Conservation (phyloP, 768 basidiomycete species). For the Wakefieldia striispora region DNA sequence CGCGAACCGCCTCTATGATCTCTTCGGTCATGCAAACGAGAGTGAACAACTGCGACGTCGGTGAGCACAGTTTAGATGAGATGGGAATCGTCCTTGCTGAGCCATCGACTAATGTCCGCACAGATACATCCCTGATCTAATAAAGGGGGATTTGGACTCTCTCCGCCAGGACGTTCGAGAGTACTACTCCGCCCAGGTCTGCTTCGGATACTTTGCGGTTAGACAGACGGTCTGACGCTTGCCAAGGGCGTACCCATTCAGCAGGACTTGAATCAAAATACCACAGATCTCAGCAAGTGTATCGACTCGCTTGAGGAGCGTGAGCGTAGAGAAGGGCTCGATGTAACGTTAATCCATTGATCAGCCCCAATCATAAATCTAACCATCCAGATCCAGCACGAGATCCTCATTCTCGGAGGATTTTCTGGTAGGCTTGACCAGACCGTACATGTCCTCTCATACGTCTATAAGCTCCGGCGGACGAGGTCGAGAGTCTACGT, state of each 20-base stretch:
- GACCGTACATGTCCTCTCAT: constrained; percentile 85
- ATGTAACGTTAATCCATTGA: constrained; percentile 30
- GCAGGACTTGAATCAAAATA: constrained; percentile 69
- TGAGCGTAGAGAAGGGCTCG: constrained; percentile 43
- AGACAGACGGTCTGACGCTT: neutral
- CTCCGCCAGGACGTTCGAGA: constrained; percentile 67
- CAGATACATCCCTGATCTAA: constrained; percentile 78
- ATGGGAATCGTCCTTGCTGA: neutral
- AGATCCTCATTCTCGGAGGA: constrained; percentile 82
- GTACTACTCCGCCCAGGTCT: constrained; percentile 64
- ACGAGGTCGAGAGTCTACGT: constrained; percentile 60
- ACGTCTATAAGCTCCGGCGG: constrained; percentile 76
- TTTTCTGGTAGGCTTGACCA: constrained; percentile 92
- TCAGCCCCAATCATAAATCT: neutral
- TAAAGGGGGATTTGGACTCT: constrained; percentile 95
- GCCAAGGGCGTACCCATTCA: constrained; percentile 64
- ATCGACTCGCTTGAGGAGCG: constrained; percentile 56
- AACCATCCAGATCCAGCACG: constrained; percentile 42
- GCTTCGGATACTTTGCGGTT: constrained; percentile 13
- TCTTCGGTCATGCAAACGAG: constrained; percentile 18
- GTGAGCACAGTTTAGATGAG: constrained; percentile 8
- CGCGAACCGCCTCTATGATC: constrained; percentile 79
- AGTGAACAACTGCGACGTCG: constrained; percentile 7
- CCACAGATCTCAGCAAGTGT: constrained; percentile 98
- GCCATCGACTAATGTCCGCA: neutral